Conservation (phyloP, 495 filamentous ascomycete species). For the Chaetomium cochliodes region DNA sequence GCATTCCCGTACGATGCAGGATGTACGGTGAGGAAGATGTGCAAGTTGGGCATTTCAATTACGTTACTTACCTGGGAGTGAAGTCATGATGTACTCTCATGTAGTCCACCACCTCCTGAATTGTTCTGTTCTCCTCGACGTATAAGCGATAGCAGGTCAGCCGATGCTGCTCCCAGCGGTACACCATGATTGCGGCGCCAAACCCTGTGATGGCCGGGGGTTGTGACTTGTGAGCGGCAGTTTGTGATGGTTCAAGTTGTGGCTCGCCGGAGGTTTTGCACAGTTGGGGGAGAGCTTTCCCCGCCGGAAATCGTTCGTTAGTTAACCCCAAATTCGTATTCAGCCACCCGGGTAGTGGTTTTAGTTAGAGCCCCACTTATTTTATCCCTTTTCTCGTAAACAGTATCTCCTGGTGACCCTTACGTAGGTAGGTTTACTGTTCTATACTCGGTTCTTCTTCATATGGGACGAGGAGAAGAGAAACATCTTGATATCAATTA, state of each 20-base stretch:
- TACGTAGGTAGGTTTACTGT: too few species aligned
- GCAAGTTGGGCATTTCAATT: neutral
- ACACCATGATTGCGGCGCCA: conserved; percentile 55
- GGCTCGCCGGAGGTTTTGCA: conserved; percentile 1
- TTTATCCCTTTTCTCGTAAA: too few species aligned
- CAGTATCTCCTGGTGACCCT: too few species aligned
- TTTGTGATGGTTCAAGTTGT: neutral
- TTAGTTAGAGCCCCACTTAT: too few species aligned
- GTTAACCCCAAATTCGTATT: too few species aligned
- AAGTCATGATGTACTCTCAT: conserved; percentile 61
- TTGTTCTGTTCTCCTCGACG: conserved; percentile 65
- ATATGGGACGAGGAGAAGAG: too few species aligned
- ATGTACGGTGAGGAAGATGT: conserved; percentile 7
- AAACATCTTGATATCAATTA: too few species aligned
- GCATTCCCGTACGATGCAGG: too few species aligned
- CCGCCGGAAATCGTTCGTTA: too few species aligned
- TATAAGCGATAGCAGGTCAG: conserved; percentile 69
- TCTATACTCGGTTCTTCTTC: too few species aligned
- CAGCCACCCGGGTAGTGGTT: too few species aligned
- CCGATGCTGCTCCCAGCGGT: conserved; percentile 71
- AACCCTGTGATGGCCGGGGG: neutral
- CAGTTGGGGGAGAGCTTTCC: neutral
- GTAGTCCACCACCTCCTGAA: conserved; percentile 67
- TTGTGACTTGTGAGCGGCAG: neutral
- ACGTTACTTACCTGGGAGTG: conserved; percentile 55